phyloP scores from a whole-genome alignment of 2,329 filamentous ascomycete genomes.

The Diplodia mutila region DNA sequence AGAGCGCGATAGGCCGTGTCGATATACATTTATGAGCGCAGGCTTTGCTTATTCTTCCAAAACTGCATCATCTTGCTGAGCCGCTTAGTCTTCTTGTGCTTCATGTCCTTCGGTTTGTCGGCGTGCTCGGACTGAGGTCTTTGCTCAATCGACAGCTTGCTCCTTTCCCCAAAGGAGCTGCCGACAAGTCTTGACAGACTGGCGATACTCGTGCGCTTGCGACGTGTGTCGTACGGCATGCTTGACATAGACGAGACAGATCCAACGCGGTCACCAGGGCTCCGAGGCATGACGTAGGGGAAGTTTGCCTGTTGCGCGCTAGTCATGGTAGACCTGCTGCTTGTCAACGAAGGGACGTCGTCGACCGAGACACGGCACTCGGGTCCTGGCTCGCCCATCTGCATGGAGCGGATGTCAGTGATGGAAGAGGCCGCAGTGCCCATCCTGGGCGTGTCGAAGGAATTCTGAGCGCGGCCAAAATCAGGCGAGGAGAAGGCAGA shows the following conservation, averaged over 20 bases:
- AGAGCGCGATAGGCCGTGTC: conserved; percentile 21
- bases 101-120: conserved; percentile 63
- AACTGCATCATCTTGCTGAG: conserved; percentile 78
- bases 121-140: conserved; percentile 54
- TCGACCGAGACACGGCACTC: conserved; percentile 72
- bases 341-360: conserved; percentile 74
- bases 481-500: conserved; percentile 67
- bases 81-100: conserved; percentile 70
- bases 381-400: conserved; percentile 74
- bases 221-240: conserved; percentile 57
- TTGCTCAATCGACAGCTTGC: conserved; percentile 72
- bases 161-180: conserved; percentile 70
- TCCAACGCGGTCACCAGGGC: conserved; percentile 45
- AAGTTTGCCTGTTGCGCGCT: conserved; percentile 62
- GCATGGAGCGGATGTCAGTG: conserved; percentile 71
- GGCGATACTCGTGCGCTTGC: conserved; percentile 74
- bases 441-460: conserved; percentile 68
- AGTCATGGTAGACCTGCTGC: conserved; percentile 76
- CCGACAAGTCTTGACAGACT: conserved; percentile 72
- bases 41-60: conserved; percentile 61
- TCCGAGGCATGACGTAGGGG: conserved; percentile 46
- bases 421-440: conserved; percentile 77
- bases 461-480: conserved; percentile 62
- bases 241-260: conserved; percentile 48
- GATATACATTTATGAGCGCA: conserved; percentile 14